phyloP scores from a whole-genome alignment of 495 filamentous ascomycete genomes.

The Daldinia decipiens region DNA sequence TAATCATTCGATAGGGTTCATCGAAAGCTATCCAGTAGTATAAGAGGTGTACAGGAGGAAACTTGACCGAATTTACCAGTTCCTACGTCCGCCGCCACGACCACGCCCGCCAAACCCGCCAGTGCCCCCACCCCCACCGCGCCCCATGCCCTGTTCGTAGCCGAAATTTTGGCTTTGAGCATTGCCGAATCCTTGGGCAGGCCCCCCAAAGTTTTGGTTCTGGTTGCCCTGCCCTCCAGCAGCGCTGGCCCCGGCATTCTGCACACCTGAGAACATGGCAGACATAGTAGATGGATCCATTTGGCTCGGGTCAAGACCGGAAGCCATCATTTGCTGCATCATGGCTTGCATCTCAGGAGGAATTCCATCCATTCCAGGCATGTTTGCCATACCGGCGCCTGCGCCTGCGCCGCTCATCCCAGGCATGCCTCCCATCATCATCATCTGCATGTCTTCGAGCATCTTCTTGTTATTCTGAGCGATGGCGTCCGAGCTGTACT shows the following conservation, averaged over 20 bases:
- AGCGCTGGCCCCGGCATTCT: constrained; percentile 50
- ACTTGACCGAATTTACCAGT: constrained; percentile 36
- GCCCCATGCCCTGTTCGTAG: constrained; percentile 65
- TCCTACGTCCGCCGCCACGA: constrained; percentile 52
- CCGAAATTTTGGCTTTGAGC: constrained; percentile 65
- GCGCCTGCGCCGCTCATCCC: constrained; percentile 57
- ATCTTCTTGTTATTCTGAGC: constrained; percentile 82
- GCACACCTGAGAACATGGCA: constrained; percentile 63
- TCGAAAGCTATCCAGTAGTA: not conserved
- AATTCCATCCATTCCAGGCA: constrained; percentile 77
- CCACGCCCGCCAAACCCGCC: constrained; percentile 61
- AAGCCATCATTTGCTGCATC: constrained; percentile 82
- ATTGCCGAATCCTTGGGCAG: constrained; percentile 59
- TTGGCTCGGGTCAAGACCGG: constrained; percentile 81
- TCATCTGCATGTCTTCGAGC: constrained; percentile 87
- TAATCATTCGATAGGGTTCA: not conserved
- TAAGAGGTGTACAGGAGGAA: not conserved
- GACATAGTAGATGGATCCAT: constrained; percentile 70
- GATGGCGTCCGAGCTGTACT: constrained; percentile 66
- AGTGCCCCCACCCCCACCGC: constrained; percentile 56
- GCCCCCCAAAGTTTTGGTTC: constrained; percentile 56
- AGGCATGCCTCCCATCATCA: constrained; percentile 82
- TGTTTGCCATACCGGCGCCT: constrained; percentile 67
- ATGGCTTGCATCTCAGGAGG: constrained; percentile 83
- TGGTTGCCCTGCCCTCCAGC: constrained; percentile 55